Evolutionary conservation across 164 flowering plant genomes (phyloP).

Genomic region (Magnolia officinalis): DNA sequence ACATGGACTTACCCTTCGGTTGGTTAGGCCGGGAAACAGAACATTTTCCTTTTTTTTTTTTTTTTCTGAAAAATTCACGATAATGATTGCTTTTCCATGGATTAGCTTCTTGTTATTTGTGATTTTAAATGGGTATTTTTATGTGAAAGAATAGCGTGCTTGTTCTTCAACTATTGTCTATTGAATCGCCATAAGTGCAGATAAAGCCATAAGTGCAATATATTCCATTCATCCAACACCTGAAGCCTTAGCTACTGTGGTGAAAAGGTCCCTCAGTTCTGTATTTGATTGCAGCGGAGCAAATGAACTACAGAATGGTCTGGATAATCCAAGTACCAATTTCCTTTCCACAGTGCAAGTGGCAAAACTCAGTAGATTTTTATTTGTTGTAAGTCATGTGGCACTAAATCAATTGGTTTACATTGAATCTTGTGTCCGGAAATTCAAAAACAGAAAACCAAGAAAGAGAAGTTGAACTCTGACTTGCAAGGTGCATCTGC

Average conservation of each 20-base stretch:
- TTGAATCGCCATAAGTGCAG: conserved; percentile 31
- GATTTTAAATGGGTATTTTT: background rate
- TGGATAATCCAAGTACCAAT: conserved; percentile 20
- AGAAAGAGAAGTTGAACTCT: conserved; percentile 36
- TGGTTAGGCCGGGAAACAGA: too few relatives aligned
- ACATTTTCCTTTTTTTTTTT: too few relatives aligned
- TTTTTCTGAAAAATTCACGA: too few relatives aligned
- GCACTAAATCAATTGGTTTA: conserved; percentile 89
- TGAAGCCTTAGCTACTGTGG: conserved; percentile 72
- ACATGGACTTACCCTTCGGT: too few relatives aligned
- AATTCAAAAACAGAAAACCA: conserved; percentile 74
- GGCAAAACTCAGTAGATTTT: conserved; percentile 66
- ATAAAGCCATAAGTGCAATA: conserved; percentile 75
- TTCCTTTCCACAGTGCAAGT: conserved; percentile 52
- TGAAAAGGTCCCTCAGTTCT: conserved; percentile 56
- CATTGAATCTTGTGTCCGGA: conserved; percentile 72
- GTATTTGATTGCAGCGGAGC: conserved; percentile 45
- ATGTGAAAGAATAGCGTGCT: too few relatives aligned
- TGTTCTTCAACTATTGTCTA: too few relatives aligned
- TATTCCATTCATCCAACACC: conserved; percentile 87
- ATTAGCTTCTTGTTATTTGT: background rate
- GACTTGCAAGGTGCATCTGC: conserved; percentile 24
- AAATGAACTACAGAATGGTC: conserved; percentile 35
- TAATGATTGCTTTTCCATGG: background rate
- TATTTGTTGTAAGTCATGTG: conserved; percentile 76